Evolutionary conservation across 2,329 filamentous ascomycete genomes (phyloP).

Genomic region (Cladosporium sp.): DNA sequence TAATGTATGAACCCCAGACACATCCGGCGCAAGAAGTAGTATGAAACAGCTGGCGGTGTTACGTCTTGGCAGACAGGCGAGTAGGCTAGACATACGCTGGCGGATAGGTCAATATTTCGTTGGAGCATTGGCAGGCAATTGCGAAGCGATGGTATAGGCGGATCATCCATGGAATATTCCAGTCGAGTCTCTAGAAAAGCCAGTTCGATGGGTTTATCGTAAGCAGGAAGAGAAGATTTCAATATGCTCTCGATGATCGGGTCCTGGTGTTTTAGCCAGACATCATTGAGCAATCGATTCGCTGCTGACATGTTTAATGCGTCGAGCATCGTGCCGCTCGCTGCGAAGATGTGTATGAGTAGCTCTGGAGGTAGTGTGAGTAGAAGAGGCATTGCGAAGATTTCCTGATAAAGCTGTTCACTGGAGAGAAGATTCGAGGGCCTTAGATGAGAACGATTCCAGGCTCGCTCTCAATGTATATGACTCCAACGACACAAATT

Average conservation of each 20-base stretch:
- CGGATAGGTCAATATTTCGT: background rate
- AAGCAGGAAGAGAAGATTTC: background rate
- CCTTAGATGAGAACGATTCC: background rate
- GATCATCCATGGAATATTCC: background rate
- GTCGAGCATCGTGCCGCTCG: background rate
- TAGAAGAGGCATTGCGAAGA: background rate
- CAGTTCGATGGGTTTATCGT: background rate
- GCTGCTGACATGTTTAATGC: background rate
- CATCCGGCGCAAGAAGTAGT: background rate
- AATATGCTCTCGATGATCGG: background rate
- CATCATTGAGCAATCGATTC: background rate
- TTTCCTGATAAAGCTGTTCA: background rate
- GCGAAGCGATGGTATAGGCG: background rate
- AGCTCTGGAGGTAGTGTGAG: background rate
- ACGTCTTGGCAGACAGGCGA: background rate
- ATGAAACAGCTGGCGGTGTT: background rate
- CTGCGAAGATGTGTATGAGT: background rate
- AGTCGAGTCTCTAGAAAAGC: background rate
- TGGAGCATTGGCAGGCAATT: background rate
- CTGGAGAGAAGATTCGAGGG: no score
- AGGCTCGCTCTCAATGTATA: background rate
- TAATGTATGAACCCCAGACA: background rate
- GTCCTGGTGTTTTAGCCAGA: background rate
- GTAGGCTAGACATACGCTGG: background rate
- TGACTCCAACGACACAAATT: background rate